phyloP scores from a whole-genome alignment of 768 basidiomycete genomes.

The Mycena leptocephala region DNA sequence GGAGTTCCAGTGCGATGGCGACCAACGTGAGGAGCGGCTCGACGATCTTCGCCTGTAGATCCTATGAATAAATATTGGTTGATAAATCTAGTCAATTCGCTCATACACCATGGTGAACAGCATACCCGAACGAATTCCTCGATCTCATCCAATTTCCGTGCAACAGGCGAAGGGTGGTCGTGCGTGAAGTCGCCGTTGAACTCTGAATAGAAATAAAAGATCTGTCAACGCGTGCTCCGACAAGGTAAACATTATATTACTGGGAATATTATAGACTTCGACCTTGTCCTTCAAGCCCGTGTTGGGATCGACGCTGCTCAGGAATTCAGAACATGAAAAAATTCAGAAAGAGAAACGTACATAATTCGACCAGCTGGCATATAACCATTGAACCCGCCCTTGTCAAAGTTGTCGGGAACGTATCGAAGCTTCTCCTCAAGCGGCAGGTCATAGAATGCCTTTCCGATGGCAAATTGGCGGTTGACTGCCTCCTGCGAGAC shows the following conservation, averaged over 20 bases:
- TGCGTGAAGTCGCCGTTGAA: constrained; percentile 64
- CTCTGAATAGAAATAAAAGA: constrained; percentile 45
- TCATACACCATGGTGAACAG: not conserved
- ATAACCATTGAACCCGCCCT: constrained; percentile 66
- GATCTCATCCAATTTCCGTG: constrained; percentile 58
- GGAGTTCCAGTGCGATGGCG: constrained; percentile 67
- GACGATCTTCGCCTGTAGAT: constrained; percentile 62
- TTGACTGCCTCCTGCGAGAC: constrained; percentile 66
- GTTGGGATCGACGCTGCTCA: constrained; percentile 49
- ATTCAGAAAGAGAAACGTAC: constrained; percentile 39
- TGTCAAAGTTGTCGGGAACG: constrained; percentile 53
- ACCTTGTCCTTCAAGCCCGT: constrained; percentile 59
- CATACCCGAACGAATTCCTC: constrained; percentile 59
- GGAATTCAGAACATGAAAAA: not conserved
- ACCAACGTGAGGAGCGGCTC: constrained; percentile 64
- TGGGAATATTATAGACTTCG: constrained; percentile 69
- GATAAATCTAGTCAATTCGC: not conserved
- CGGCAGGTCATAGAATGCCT: constrained; percentile 65
- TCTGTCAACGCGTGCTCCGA: not conserved
- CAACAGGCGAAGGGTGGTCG: constrained; percentile 57
- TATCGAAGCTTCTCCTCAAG: constrained; percentile 66
- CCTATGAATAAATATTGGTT: constrained; percentile 32
- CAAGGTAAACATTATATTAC: constrained; percentile 37
- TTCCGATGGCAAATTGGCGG: constrained; percentile 64
- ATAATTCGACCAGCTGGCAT: constrained; percentile 61